phyloP scores from a whole-genome alignment of 768 basidiomycete genomes.

The Leccinum rimulosum region DNA sequence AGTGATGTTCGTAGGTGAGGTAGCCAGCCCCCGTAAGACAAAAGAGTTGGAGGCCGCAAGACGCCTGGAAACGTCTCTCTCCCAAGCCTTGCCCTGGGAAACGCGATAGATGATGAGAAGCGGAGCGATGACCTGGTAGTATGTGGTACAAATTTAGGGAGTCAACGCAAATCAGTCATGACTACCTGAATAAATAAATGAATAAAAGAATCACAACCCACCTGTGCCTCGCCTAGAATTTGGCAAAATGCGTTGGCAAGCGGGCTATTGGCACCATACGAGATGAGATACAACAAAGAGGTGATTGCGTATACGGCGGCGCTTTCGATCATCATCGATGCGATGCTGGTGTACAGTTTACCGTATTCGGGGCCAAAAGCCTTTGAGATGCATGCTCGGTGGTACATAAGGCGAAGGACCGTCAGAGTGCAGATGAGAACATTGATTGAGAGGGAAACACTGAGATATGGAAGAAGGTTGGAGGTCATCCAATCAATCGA shows the following conservation, averaged over 20 bases:
- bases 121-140: constrained; percentile 42
- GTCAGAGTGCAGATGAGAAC: constrained; percentile 31
- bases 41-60: constrained; percentile 1
- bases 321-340: constrained; percentile 34
- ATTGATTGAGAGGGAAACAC: constrained; percentile 34
- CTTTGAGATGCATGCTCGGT: constrained; percentile 23
- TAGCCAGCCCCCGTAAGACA: constrained; percentile 12
- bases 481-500: constrained; percentile 31
- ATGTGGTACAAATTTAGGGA: not conserved
- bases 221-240: constrained; percentile 31
- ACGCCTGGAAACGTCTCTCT: constrained; percentile 15
- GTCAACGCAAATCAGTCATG: not conserved
- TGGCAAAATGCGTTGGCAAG: constrained; percentile 29
- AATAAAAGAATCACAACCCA: not conserved
- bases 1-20: not conserved
- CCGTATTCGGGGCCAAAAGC: constrained; percentile 28
- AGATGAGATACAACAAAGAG: constrained; percentile 33
- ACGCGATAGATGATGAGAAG: constrained; percentile 50
- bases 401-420: constrained; percentile 31
- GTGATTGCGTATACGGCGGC: constrained; percentile 32
- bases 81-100: constrained; percentile 45
- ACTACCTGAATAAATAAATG: not conserved
- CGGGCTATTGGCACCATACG: constrained; percentile 20
- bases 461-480: constrained; percentile 29
- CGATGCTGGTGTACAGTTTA: constrained; percentile 29